phyloP scores from a whole-genome alignment of 176 grass and related monocot species.

The Carex scoparia region DNA sequence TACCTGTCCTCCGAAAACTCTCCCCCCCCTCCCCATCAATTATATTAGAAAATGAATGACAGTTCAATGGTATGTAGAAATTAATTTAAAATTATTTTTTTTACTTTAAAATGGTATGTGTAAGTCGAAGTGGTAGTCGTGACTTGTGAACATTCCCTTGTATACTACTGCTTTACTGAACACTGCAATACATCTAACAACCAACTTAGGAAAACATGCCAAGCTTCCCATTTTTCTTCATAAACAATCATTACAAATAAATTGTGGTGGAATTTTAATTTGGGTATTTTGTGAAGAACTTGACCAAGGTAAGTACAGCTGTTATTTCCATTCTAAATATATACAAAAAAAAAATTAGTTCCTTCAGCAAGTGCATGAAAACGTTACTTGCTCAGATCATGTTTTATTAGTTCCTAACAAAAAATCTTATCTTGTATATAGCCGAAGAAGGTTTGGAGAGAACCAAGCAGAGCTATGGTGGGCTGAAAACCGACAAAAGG shows the following conservation, averaged over 20 bases:
- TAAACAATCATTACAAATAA: background rate
- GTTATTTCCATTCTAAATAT: background rate
- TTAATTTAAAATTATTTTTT: background rate
- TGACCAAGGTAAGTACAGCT: background rate
- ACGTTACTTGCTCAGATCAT: background rate
- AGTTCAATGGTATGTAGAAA: background rate
- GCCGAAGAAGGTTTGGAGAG: slow-evolving; percentile 85
- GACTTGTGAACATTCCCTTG: background rate
- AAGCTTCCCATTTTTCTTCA: background rate
- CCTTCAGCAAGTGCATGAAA: background rate
- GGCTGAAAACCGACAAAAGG: slow-evolving; percentile 87
- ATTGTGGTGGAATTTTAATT: background rate
- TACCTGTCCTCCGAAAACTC: too few species aligned
- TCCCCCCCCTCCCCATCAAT: background rate
- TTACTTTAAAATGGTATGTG: background rate
- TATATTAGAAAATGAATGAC: background rate
- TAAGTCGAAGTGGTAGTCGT: background rate
- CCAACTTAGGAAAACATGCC: background rate
- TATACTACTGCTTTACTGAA: background rate
- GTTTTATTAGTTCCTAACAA: background rate
- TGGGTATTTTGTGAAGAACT: background rate
- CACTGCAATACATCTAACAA: background rate
- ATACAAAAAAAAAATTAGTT: background rate
- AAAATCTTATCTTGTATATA: slow-evolving; percentile 18
- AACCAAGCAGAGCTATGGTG: slow-evolving; percentile 96